These are phyloP conservation scores for Inga oerstediana DNA, from an alignment of 306 rosid species.

Conservation along the genomic window DNA sequence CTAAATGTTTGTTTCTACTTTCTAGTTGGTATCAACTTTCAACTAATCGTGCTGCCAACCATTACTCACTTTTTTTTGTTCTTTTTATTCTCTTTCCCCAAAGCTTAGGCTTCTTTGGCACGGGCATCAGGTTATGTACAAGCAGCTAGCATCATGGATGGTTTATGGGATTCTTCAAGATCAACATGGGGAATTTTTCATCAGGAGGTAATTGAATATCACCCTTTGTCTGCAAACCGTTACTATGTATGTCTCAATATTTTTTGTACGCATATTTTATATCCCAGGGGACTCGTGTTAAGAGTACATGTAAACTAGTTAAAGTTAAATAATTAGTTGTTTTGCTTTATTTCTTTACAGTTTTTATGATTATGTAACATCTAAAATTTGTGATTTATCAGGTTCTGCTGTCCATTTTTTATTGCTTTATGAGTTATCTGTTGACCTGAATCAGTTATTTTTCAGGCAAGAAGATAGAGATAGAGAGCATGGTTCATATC, in stretches of 20 bases:
- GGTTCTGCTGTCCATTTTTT: slow-evolving; percentile 28
- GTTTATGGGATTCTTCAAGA: slow-evolving; percentile 96
- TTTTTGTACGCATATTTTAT: slow-evolving; percentile 8
- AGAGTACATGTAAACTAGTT: neutral
- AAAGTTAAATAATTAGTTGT: neutral
- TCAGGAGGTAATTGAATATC: slow-evolving; percentile 64
- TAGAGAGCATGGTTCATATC: slow-evolving; percentile 59
- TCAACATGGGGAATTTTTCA: slow-evolving; percentile 85
- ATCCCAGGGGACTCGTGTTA: neutral
- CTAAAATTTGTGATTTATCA: slow-evolving; percentile 28
- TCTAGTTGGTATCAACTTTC: slow-evolving; percentile 2
- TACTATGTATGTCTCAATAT: neutral
- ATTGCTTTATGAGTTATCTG: slow-evolving; percentile 20
- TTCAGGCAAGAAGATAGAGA: slow-evolving; percentile 93
- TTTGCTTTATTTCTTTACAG: neutral
- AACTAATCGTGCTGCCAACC: neutral
- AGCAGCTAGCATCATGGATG: slow-evolving; percentile 97
- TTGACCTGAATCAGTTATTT: slow-evolving; percentile 34
- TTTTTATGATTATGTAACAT: slow-evolving; percentile 14
- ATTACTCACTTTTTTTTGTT: neutral
- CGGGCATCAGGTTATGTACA: slow-evolving; percentile 93
- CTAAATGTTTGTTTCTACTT: neutral
- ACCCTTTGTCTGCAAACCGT: neutral
- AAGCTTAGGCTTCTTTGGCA: slow-evolving; percentile 98
- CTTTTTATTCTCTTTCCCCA: slow-evolving; percentile 34